A percentile compares a stretch with the other conserved stretches of the same genome.
Evolutionary conservation across 129 eudicot genomes (phyloP).

Genomic region (Deinandra increscens): DNA sequence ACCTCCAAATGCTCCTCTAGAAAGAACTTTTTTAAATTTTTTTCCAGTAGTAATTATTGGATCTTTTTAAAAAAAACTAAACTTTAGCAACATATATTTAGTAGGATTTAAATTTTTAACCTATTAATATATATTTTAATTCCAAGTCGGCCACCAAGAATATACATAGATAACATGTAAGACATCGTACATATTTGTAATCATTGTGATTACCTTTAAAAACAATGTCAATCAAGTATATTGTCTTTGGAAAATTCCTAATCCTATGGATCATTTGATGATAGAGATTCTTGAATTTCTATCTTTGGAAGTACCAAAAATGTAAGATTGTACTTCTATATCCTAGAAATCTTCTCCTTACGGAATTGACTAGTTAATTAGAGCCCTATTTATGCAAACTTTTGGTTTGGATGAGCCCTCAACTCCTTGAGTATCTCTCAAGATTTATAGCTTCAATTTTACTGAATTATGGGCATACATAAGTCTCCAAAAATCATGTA

Average conservation of each 20-base stretch:
- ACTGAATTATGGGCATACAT: background rate
- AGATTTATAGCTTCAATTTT: background rate
- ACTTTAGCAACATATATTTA: too few species aligned
- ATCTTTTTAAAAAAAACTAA: too few species aligned
- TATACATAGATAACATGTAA: background rate
- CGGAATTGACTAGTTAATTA: background rate
- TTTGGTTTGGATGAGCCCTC: background rate
- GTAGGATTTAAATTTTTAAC: too few species aligned
- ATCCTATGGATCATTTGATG: background rate
- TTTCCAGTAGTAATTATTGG: too few species aligned
- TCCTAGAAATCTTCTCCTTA: background rate
- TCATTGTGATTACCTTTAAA: background rate
- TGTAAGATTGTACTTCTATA: slow-evolving; percentile 9
- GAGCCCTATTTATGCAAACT: slow-evolving; percentile 10
- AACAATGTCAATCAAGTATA: background rate
- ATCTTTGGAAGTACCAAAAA: background rate
- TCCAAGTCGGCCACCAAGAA: background rate
- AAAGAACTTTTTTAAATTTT: too few species aligned
- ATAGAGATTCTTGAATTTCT: too few species aligned
- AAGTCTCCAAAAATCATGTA: slow-evolving; percentile 7
- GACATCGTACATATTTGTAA: background rate
- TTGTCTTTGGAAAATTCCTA: background rate
- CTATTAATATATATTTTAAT: background rate
- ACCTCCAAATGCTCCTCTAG: too few species aligned
- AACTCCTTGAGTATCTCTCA: background rate